Base-by-base conservation (phyloP, 2,329 filamentous ascomycete genomes). In the Tolypocladium inflatum region DNA sequence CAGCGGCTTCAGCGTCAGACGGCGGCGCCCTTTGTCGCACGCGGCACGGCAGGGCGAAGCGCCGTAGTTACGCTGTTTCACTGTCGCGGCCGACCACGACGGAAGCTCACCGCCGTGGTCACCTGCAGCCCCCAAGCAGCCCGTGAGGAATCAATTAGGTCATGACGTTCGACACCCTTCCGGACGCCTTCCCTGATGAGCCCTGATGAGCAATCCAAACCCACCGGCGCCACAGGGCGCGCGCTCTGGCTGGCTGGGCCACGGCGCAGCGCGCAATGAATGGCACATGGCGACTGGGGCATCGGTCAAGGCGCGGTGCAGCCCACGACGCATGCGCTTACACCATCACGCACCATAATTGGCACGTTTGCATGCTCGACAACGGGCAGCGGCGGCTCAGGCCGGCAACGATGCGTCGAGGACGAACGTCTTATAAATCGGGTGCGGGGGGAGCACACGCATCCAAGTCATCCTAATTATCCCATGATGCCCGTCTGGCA, bases 111-210 rank as follows among this genome's bases (percentile, higher is more conserved):
- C 45, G 45, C 23, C 23, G 5, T 5, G 45, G 45, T 19, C 9
- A 11, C 42, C 42, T 17, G 43, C 43, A 23, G 43, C 43, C n/a
- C n/a, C 2, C 13, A 42, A n/a, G 11, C 35, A 15, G 17, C 38
- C 39, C 6, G n/a, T 45, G 42, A 33, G 39, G 26, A 55, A 55
- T 54, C 53, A 30, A 55, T 55, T 55, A 55, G 53, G 53, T 55
- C 53, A 55, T 33, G 13, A 11, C 38, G 6, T 55, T 55, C 38
- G 53, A 55, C 35, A 30, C 37, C 39, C 39, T 45, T 45, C 54
- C 37, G 38, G 54, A 55, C 54, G 39, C 54, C 39, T 55, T 55
- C 39, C 30, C 38, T 55, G 54, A 39, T 55, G 54, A 55, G 53
- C 39, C 30, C 38, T 55, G 54, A 39, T 55, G 54, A 55, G 53